Evolutionary conservation across 768 basidiomycete species (phyloP).

Genomic region (Heimioporus sp.): DNA sequence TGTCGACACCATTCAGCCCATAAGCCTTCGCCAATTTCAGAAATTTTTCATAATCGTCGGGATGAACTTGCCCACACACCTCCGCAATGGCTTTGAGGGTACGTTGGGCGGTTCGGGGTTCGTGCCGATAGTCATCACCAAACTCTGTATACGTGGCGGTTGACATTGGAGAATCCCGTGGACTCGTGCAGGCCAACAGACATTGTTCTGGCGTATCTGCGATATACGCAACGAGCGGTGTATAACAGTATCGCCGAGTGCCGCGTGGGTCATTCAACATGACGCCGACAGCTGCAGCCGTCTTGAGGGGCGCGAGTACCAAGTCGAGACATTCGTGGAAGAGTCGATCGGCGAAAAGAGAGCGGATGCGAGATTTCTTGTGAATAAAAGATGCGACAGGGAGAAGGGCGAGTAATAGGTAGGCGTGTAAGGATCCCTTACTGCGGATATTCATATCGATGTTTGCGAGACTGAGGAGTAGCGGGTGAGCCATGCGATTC

Average conservation of each 20-base stretch:
- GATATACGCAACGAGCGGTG: too few species aligned
- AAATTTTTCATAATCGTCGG: conserved; percentile 26
- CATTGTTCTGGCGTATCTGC: too few species aligned
- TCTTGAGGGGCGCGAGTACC: neutral
- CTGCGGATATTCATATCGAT: neutral
- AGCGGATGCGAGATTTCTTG: neutral
- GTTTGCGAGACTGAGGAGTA: neutral
- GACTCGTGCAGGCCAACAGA: too few species aligned
- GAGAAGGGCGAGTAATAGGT: neutral
- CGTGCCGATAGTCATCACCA: neutral
- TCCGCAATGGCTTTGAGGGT: conserved; percentile 3
- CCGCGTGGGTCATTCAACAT: too few species aligned
- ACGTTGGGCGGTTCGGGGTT: neutral
- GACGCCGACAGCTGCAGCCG: neutral
- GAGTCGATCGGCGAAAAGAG: neutral
- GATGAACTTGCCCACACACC: conserved; percentile 10
- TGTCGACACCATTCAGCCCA: neutral
- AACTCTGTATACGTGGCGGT: neutral
- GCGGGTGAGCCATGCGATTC: neutral
- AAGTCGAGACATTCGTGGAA: neutral
- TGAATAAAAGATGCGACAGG: neutral
- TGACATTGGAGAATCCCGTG: too few species aligned
- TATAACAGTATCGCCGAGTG: too few species aligned
- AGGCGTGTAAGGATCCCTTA: neutral
- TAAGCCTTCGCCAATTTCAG: neutral